Base-by-base conservation (phyloP, 768 basidiomycete species). In the Crassisporium funariophilum region DNA sequence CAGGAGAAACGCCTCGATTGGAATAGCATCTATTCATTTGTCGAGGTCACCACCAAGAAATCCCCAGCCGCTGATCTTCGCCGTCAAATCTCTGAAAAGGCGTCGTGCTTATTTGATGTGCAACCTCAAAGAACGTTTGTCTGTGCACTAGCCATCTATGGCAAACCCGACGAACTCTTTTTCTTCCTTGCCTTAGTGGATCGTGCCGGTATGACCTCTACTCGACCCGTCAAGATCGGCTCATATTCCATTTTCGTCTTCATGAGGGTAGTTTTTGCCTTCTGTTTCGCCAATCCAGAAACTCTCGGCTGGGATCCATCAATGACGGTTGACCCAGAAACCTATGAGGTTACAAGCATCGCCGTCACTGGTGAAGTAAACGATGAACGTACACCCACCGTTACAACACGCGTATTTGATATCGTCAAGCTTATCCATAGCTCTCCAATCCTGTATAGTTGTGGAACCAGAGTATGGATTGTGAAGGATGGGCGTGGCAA, bases 401-500 rank as follows among this genome's bases (percentile, higher is more conserved):
- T 9, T 11, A 10, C 19, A 12, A 49, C 31, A 1, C 47, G 10
- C 15, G 33, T 4, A 4, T 53, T 53, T 17, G 15, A 22, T 3
- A 17, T 53, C 13, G 23, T 53, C 52, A 35, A 44, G 24, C 37
- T 40, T 11, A 21, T 53, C 12, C 47, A 53, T 20, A 38, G 21
- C n/a, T 53, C 47, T 21, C 52, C 47, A 22, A 44, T 48, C 34
- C 19, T 53, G 12, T 49, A n/a, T 35, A 19, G 52, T 13, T 41
- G 35, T 29, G 46, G 46, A 20, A 49, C 52, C 2, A n/a, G 41
- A 13, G 52, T 53, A 12, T 53, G 41, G 41, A 33, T 53, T 35
- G 46, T 49, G 9, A 48, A 49, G 21, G 47, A 53, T 37, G 31
- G 34, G 34, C 3, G 40, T n/a, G 41, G 43, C 13, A n/a, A 5